phyloP scores from a whole-genome alignment of 805 yeast genomes.

The Brettanomyces naardenensis region DNA sequence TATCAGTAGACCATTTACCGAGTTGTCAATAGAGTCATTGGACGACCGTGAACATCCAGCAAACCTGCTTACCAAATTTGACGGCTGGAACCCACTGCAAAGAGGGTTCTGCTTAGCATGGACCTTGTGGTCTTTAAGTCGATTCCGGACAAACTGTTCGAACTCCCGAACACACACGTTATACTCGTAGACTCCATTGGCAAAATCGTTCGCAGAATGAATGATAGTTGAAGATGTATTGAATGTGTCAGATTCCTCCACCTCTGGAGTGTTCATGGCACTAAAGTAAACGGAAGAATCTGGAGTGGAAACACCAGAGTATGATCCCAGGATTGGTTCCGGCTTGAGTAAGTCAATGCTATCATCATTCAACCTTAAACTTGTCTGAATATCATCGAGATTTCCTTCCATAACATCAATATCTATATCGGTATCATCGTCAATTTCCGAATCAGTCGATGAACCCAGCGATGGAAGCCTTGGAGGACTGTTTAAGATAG shows the following conservation, averaged over 20 bases:
- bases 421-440: slow-evolving; percentile 1
- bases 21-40: too few relatives aligned
- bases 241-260: background rate
- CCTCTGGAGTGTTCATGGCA: background rate
- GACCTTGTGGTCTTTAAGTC: background rate
- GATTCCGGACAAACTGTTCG: background rate
- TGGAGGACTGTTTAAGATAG: background rate
- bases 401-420: background rate
- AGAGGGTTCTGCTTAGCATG: background rate
- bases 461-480: background rate
- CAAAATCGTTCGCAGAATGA: background rate
- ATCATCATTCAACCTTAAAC: background rate
- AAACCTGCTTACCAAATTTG: too few relatives aligned
- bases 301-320: background rate
- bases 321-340: background rate
- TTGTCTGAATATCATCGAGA: background rate
- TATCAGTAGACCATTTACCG: background rate
- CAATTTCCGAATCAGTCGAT: background rate
- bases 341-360: background rate
- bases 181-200: slow-evolving; percentile 5
- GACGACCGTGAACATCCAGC: too few relatives aligned
- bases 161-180: slow-evolving; percentile 3
- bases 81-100: too few relatives aligned
- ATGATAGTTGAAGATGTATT: background rate
- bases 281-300: background rate